These are phyloP conservation scores for Zancudomyces culisetae DNA, from an alignment of 371 early-diverging fungal genomes.

Conservation along the genomic window DNA sequence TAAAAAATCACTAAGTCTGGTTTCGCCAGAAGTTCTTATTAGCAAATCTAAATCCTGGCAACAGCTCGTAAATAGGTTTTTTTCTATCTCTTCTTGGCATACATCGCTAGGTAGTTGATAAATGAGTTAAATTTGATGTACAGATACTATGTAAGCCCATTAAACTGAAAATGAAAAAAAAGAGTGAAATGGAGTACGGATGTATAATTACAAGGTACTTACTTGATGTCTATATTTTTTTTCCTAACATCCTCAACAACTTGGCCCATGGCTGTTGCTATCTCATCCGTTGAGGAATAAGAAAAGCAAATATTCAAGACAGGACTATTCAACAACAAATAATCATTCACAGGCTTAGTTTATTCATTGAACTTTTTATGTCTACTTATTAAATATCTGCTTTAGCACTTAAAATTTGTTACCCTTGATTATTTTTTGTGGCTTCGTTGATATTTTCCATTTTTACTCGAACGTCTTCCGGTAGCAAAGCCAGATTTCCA, in stretches of 20 bases:
- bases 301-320: conserved; percentile 87
- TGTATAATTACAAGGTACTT: conserved; percentile 6
- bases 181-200: neutral
- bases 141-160: neutral
- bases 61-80: conserved; percentile 41
- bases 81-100: conserved; percentile 35
- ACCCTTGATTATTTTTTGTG: conserved; percentile 50
- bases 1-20: conserved; percentile 91
- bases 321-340: no score
- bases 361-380: no score
- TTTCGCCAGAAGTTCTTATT: conserved; percentile 93
- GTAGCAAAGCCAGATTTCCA: conserved; percentile 55
- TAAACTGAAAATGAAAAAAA: neutral
- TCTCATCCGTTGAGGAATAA: conserved; percentile 92
- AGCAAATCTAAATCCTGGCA: conserved; percentile 81
- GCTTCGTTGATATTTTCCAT: conserved; percentile 36
- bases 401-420: no score
- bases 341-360: no score
- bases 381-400: no score
- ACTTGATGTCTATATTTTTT: conserved; percentile 31
- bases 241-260: conserved; percentile 31
- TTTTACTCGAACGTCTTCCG: conserved; percentile 38
- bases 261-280: conserved; percentile 36
- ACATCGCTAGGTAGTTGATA: conserved; percentile 39
- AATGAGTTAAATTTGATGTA: neutral